phyloP scores from a whole-genome alignment of 495 filamentous ascomycete species.

The Durotheca rogersii region DNA sequence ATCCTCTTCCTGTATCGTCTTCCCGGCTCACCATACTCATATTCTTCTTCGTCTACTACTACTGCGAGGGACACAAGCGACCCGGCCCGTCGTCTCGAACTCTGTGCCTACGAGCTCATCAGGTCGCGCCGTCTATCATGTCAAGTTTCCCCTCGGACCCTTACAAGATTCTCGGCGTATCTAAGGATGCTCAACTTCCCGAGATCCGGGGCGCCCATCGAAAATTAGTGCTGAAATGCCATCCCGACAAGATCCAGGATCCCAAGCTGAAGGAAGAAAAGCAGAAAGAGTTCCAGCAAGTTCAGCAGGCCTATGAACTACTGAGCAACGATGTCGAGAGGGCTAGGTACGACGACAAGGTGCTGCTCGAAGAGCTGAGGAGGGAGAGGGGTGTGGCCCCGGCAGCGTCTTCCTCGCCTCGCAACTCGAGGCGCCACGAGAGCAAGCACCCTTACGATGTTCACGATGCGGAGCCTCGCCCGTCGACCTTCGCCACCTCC shows the following conservation, averaged over 20 bases:
- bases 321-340: constrained; percentile 76
- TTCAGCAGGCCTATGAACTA: constrained; percentile 91
- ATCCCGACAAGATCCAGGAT: constrained; percentile 88
- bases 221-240: constrained; percentile 89
- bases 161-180: constrained; percentile 76
- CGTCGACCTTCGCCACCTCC: constrained; percentile 27
- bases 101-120: constrained; percentile 20
- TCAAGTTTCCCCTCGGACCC: constrained; percentile 72
- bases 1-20: not conserved
- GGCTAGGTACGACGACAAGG: constrained; percentile 73
- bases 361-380: constrained; percentile 57
- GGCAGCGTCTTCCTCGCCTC: constrained; percentile 34
- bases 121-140: constrained; percentile 53
- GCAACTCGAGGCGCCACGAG: constrained; percentile 39
- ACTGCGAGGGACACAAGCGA: too few relatives aligned
- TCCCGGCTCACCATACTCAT: constrained; percentile 22
- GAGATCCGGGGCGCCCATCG: constrained; percentile 82
- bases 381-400: constrained; percentile 43
- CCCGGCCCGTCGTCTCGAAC: constrained; percentile 10
- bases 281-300: constrained; percentile 84
- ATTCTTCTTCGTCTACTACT: constrained; percentile 1
- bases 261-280: constrained; percentile 68
- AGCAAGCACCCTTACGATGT: constrained; percentile 36
- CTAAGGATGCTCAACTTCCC: constrained; percentile 68
- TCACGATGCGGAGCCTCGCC: constrained; percentile 31